Conservation (phyloP, 495 filamentous ascomycete species). For the Podospora comata region DNA sequence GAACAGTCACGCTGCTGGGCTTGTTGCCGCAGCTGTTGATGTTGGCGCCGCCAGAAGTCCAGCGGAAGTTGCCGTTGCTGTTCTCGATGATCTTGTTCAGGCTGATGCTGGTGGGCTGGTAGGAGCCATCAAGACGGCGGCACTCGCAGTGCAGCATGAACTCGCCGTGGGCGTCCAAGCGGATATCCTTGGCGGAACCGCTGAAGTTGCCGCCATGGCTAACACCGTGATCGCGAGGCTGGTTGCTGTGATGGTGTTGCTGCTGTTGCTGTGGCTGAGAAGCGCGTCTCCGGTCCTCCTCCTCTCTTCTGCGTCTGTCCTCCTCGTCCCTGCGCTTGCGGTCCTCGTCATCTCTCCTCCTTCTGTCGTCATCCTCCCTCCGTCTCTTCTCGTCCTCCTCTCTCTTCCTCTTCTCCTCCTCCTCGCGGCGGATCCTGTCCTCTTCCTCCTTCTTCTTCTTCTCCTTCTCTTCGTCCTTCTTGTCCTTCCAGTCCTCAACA, state of each 20-base stretch:
- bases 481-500: constrained; percentile 37
- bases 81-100: constrained; percentile 36
- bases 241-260: constrained; percentile 12
- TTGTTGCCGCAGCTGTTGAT: constrained; percentile 6
- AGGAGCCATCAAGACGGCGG: constrained; percentile 28
- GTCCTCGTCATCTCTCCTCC: constrained; percentile 5
- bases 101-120: constrained; percentile 32
- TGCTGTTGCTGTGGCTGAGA: constrained; percentile 17
- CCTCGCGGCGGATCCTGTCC: constrained; percentile 38
- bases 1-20: constrained; percentile 25
- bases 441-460: constrained; percentile 20
- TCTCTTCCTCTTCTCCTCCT: constrained; percentile 29
- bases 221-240: constrained; percentile 12
- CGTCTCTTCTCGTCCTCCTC: constrained; percentile 18
- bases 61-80: constrained; percentile 35
- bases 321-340: constrained; percentile 4
- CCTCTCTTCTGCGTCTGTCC: constrained; percentile 6
- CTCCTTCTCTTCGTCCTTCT: constrained; percentile 35
- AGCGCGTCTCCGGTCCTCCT: constrained; percentile 20
- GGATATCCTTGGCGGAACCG: constrained; percentile 33
- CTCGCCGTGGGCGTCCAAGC: constrained; percentile 32
- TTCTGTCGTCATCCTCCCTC: constrained; percentile 20
- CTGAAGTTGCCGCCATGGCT: constrained; percentile 33
- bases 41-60: constrained; percentile 20
- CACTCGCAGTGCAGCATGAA: constrained; percentile 36